Conservation (phyloP, 108 stramenopile species). For the Stephanodiscus triporus region DNA sequence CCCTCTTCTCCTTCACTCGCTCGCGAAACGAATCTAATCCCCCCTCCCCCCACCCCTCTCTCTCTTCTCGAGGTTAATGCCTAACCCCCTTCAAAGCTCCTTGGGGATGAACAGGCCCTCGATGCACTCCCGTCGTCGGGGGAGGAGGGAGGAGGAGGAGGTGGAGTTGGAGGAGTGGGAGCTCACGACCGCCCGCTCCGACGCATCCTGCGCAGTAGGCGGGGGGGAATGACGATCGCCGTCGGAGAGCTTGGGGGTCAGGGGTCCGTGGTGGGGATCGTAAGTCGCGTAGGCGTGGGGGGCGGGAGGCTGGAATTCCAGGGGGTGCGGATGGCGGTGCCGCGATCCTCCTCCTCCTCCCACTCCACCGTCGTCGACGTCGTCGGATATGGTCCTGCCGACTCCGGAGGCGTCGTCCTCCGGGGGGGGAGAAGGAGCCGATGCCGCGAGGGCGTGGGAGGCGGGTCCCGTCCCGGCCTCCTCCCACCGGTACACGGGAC, state of each 20-base stretch:
- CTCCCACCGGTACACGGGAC: background rate
- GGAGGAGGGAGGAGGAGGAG: background rate
- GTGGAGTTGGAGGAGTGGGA: slow-evolving; percentile 7
- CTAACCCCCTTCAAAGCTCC: slow-evolving; percentile 11
- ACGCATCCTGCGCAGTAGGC: background rate
- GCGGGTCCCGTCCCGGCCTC: background rate
- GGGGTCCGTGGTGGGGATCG: background rate
- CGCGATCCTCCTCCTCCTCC: background rate
- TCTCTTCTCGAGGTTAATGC: too few relatives aligned
- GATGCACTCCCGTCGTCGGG: slow-evolving; percentile 13
- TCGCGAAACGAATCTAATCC: too few relatives aligned
- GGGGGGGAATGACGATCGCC: background rate
- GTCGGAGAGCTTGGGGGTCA: background rate
- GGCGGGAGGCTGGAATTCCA: background rate
- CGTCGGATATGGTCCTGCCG: slow-evolving; percentile 17
- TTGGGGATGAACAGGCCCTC: slow-evolving; percentile 51
- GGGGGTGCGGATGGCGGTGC: background rate
- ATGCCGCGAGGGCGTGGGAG: slow-evolving; percentile 3
- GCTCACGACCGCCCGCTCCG: slow-evolving; percentile 4
- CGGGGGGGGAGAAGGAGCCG: too few relatives aligned
- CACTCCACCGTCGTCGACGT: slow-evolving; percentile 5
- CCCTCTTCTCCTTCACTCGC: too few relatives aligned
- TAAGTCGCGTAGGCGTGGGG: background rate
- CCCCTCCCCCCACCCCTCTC: too few relatives aligned
- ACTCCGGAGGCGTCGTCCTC: background rate